Evolutionary conservation across 257 asterid species (phyloP).

Genomic region (Fraxinus pennsylvanica): DNA sequence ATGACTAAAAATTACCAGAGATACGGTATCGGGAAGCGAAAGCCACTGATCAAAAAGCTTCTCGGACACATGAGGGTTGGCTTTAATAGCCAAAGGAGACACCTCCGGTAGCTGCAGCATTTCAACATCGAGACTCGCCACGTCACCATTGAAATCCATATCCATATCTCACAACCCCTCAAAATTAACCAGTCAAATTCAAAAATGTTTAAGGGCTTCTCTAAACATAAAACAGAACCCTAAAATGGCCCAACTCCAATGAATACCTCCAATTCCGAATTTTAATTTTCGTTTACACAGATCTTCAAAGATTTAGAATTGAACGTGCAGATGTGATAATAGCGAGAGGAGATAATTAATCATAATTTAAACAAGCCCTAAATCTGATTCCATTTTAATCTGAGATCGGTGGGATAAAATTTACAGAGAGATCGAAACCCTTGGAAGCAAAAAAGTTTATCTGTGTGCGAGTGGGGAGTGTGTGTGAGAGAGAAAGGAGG

Average conservation of each 20-base stretch:
- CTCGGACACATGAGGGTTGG: slow-evolving; percentile 79
- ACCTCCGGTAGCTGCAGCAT: slow-evolving; percentile 91
- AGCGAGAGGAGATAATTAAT: slow-evolving; percentile 19
- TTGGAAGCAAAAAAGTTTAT: slow-evolving; percentile 31
- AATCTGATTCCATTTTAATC: slow-evolving; percentile 13
- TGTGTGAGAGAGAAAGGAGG: not conserved
- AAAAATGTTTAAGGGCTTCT: slow-evolving; percentile 36
- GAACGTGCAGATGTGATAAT: slow-evolving; percentile 15
- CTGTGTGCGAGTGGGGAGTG: slow-evolving; percentile 23
- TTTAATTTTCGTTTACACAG: slow-evolving; percentile 16
- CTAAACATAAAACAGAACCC: slow-evolving; percentile 37
- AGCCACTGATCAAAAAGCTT: slow-evolving; percentile 96
- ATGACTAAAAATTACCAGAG: slow-evolving; percentile 53
- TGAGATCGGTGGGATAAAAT: slow-evolving; percentile 33
- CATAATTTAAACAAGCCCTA: slow-evolving; percentile 13
- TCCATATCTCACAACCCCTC: slow-evolving; percentile 53
- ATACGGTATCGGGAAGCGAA: slow-evolving; percentile 78
- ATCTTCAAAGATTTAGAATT: slow-evolving; percentile 37
- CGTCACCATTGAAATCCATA: slow-evolving; percentile 82
- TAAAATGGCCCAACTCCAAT: not conserved
- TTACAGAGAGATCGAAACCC: slow-evolving; percentile 42
- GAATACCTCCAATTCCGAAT: slow-evolving; percentile 12
- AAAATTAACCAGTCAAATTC: slow-evolving; percentile 23
- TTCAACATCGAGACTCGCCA: slow-evolving; percentile 83
- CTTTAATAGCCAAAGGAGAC: slow-evolving; percentile 81